Evolutionary conservation across 2,329 filamentous ascomycete genomes (phyloP), one percentile per base, ranked within the genome.

Genomic region (Colletotrichum scovillei): DNA sequence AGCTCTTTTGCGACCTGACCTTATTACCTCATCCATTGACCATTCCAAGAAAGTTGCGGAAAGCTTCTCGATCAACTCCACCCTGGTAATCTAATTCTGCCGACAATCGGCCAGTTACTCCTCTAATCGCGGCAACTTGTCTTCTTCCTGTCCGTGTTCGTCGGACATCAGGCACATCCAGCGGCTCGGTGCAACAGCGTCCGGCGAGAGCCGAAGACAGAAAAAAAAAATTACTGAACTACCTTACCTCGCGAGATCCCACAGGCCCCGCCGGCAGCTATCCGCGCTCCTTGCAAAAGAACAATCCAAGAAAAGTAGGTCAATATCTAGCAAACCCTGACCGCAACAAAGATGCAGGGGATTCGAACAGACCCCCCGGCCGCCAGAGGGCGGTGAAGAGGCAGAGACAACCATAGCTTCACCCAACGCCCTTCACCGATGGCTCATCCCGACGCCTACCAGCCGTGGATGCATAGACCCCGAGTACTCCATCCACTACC

Each of bases 371-470:
- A 62, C 60, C 70, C 70, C 35, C 70, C 28, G n/a, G 70, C 67
- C 24, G 19, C 59, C 60, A 57, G 26, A 60, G 46, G 67, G 70
- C 70, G 70, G 70, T 73, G 70, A 73, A 49, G 42, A 56, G n/a
- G 55, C 55, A 57, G 32, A 65, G n/a, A 28, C 14, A 28, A 26
- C n/a, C 12, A 55, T 62, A 28, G 52, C 24, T 64, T 63, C 56
- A 38, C 52, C 24, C 59, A 58, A 42, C 35, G 38, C 42, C 53
- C 67, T 73, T 73, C 67, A 73, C 70, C 67, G 70, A 70, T 65
- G 26, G 3, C 49, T 62, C 49, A 42, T 65, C 60, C 70, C 28
- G 28, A 24, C 69, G 38, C 32, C 42, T 59, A 69, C 53, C 65
- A 65, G 28, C 63, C 58, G 46, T 28, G 22, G n/a, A 56, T 38